Evolutionary conservation across 2,329 filamentous ascomycete species (phyloP).

Genomic region (Aspergillus brunneoviolaceus): DNA sequence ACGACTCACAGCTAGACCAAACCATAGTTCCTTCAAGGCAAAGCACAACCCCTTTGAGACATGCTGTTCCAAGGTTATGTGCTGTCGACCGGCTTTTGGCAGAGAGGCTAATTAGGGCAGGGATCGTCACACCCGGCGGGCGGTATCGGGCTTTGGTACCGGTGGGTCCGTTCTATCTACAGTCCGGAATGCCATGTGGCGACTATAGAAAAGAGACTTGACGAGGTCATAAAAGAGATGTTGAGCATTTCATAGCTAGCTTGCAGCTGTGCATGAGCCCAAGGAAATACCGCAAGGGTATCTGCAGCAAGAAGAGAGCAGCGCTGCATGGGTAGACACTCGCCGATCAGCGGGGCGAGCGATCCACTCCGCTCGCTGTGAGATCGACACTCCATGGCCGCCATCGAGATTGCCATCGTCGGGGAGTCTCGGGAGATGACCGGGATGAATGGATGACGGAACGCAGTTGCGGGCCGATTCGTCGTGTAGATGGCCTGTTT

Average conservation of each 20-base stretch:
- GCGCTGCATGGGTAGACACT: too few relatives aligned
- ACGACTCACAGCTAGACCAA: neutral
- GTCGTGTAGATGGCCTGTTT: too few relatives aligned
- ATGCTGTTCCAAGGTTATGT: neutral
- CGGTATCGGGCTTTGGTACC: neutral
- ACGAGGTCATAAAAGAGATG: too few relatives aligned
- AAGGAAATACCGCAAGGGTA: too few relatives aligned
- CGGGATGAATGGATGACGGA: too few relatives aligned
- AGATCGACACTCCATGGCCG: neutral
- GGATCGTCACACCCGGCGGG: neutral
- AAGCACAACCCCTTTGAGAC: neutral
- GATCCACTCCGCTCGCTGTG: neutral
- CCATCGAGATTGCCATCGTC: neutral
- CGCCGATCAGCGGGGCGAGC: neutral
- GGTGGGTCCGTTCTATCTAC: too few relatives aligned
- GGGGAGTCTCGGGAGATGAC: neutral
- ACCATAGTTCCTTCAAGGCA: neutral
- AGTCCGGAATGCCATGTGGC: too few relatives aligned
- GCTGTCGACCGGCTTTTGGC: neutral
- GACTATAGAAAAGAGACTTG: too few relatives aligned
- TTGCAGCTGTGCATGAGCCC: too few relatives aligned
- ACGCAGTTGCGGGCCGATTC: too few relatives aligned
- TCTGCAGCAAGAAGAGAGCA: too few relatives aligned
- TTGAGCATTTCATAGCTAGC: too few relatives aligned
- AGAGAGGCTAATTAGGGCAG: neutral